Evolutionary conservation across 1,284 basidiomycete genomes (phyloP), one percentile per base, ranked within the genome.

Genomic region (Tilletia setariae): DNA sequence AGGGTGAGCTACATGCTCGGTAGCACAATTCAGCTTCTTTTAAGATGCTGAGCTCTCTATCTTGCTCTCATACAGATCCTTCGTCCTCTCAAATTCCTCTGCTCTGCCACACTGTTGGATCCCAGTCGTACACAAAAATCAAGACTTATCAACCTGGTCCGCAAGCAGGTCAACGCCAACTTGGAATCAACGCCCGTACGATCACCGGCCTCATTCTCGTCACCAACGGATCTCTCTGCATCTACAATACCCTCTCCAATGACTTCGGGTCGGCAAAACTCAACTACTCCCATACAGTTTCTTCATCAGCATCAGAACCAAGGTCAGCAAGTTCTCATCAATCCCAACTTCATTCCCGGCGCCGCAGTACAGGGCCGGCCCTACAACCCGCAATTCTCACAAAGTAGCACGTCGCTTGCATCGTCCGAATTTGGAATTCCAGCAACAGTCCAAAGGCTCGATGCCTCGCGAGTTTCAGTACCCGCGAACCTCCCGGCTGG

Each of bases 81-180:
- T 40, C 67, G 74, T 7, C 72, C 76, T 21, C 32, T 77, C 16
- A 59, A 68, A 19, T 76, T 79, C 53, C 74, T 68, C 9, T 79
- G 77, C 49, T 79, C 77, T 16, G 74, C 73, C 2, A 77, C 72
- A 13, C 59, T 79, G 63, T 69, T 79, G 21, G 74, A 79, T 44
- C 75, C 76, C 1, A 67, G 68, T 40, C 67, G 74, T 1, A 76
- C 77, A 4, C 68, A 70, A n/a, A 77, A 77, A 59, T 74, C 72
- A 21, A 44, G 76, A 0, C 67, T 79, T 19, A 51, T 79, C 28
- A 79, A 73, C 47, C 63, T 74, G 46, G 72, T 79, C 51, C 72
- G 73, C 65, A 79, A 79, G 66, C 74, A 74, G 53, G 71, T 79
- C 49, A 74, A 65, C 21, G 64, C 75, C 6, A 72, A 72, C 13